Conservation (phyloP, 78 protist species). For the Dictyostelium capitatum region DNA sequence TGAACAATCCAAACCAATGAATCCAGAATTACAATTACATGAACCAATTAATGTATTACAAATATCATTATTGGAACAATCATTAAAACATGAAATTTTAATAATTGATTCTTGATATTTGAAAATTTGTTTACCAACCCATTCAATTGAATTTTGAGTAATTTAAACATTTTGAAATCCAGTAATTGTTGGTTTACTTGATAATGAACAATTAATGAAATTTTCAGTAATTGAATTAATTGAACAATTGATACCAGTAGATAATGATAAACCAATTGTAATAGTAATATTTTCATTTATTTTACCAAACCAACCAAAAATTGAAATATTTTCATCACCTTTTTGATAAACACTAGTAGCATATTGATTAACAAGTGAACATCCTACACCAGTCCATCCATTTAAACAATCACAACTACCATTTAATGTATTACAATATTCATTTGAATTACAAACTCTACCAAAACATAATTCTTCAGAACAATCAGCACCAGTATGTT, state of each 20-base stretch:
- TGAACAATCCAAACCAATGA: not conserved
- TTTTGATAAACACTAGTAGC: not conserved
- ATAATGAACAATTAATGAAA: not conserved
- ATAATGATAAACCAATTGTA: not conserved
- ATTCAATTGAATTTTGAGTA: not conserved
- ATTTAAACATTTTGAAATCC: not conserved
- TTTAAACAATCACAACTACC: not conserved
- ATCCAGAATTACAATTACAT: not conserved
- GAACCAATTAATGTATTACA: not conserved
- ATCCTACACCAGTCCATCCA: not conserved
- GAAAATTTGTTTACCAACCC: not conserved
- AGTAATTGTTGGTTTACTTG: not conserved
- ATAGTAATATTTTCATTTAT: not conserved
- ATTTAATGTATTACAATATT: not conserved
- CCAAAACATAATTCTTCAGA: not conserved
- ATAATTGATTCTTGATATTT: not conserved
- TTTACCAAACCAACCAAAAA: conserved; percentile 5
- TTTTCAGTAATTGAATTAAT: not conserved
- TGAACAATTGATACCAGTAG: not conserved
- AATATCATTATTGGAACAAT: not conserved
- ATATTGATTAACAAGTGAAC: not conserved
- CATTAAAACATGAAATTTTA: not conserved
- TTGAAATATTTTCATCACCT: not conserved
- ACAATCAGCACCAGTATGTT: not conserved
- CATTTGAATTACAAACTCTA: not conserved